Evolutionary conservation across 768 basidiomycete species (phyloP), one percentile per base, ranked within the genome.

Genomic region (Kwoniella dejecticola): DNA sequence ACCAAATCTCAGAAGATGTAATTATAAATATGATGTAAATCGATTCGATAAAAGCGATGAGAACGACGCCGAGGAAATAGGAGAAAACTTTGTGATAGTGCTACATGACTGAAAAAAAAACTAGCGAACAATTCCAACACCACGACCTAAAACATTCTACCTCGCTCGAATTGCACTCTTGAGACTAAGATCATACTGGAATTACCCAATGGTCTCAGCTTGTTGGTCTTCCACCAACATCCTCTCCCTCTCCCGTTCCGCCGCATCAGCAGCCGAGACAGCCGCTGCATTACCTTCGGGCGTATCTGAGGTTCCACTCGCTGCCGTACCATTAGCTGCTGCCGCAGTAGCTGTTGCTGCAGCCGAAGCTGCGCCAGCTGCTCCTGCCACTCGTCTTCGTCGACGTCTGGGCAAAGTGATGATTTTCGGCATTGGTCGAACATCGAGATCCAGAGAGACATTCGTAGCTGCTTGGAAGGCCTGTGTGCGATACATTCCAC

Each of bases 381-480:
- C 49, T 4, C 64, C 64, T 17, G 64, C 60, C 13, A 53, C 50
- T 45, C 73, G 38, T 54, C 73, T 68, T 53, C 77, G 40, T 27
- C 77, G 62, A 45, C 77, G 44, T 52, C 77, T 60, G 11, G 77
- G 77, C 2, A 79, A 61, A 15, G 77, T 79, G 54, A 79, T 79
- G 68, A 92, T 90, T 68, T 87, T 87, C 7, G 93, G 94, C 94
- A 97, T 96, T 27, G 85, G 84, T 53, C 96, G 84, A 56, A 88
- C 87, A 75, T 99, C 96, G 65, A 99, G 80, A 76, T 99, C 96
- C 44, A 96, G 81, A 0, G 95, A 85, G 57, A 98, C 87, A 78
- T 95, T 95, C 7, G 90, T 87, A 1, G 91, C 90, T 52, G 92
- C 88, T 81, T 98, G 94, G 62, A 98, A 83, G 11, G 86, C 89